Conservation (phyloP, 306 rosid species). For the Cucurbita maxima region DNA sequence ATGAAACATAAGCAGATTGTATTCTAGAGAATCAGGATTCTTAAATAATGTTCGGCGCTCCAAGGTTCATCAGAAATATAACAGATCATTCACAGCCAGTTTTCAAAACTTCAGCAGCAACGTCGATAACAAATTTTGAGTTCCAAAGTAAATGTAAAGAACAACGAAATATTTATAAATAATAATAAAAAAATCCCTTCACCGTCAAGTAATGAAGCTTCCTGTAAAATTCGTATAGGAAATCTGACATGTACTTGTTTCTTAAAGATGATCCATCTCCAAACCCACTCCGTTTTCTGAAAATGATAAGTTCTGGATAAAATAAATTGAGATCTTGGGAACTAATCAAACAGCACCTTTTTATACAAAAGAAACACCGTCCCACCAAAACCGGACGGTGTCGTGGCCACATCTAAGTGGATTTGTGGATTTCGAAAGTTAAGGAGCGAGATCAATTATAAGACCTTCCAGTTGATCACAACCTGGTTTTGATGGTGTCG, state of each 20-base stretch:
- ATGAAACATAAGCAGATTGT: background rate
- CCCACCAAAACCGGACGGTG: background rate
- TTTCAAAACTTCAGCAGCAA: background rate
- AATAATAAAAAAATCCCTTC: background rate
- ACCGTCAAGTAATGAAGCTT: background rate
- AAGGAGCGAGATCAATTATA: background rate
- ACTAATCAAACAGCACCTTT: background rate
- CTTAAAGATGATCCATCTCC: background rate
- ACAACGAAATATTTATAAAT: background rate
- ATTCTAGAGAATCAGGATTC: background rate
- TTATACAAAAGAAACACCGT: background rate
- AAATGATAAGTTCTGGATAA: background rate
- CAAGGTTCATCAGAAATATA: background rate
- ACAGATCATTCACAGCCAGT: background rate
- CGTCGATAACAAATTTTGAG: background rate
- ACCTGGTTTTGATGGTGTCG: background rate
- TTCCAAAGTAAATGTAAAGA: background rate
- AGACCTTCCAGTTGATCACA: background rate
- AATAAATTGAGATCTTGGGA: background rate
- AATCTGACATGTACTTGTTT: background rate
- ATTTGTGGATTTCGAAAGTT: background rate
- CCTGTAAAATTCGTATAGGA: background rate
- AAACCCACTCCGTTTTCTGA: background rate
- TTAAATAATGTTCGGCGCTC: background rate
- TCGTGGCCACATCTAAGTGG: background rate